These are phyloP conservation scores for Didymella arachidicola DNA, from an alignment of 2,329 filamentous ascomycete species.

Conservation along the genomic window DNA sequence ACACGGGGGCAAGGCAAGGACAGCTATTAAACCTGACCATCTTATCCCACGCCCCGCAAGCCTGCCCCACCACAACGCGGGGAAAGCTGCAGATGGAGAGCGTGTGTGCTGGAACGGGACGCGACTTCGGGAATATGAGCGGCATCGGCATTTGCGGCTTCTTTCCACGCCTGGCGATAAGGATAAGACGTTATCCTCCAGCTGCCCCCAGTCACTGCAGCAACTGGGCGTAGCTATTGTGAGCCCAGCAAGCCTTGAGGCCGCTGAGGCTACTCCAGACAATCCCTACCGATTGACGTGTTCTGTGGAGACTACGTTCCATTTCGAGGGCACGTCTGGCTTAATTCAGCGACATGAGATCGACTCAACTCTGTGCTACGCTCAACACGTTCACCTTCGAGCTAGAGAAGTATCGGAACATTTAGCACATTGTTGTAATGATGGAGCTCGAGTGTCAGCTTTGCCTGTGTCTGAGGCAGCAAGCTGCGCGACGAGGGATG, in stretches of 20 bases:
- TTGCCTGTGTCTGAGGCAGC: constrained; percentile 10
- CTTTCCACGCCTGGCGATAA: constrained; percentile 4
- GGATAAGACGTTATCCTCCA: background rate
- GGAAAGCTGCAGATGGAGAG: constrained; percentile 9
- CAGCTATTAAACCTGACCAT: background rate
- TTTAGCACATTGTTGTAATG: background rate
- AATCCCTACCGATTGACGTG: too few species aligned
- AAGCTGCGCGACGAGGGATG: constrained; percentile 3
- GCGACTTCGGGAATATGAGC: constrained; percentile 15
- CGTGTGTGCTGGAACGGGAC: constrained; percentile 6
- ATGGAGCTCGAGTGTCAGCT: background rate
- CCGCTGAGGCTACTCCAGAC: too few species aligned
- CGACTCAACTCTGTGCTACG: background rate
- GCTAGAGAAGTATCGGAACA: background rate
- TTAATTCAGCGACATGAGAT: too few species aligned
- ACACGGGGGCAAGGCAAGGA: background rate
- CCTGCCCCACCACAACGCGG: constrained; percentile 20
- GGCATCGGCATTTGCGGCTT: constrained; percentile 13
- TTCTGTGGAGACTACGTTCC: too few species aligned
- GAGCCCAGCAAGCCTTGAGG: too few species aligned
- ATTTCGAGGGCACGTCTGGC: too few species aligned
- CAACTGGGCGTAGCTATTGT: too few species aligned
- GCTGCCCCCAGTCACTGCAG: too few species aligned
- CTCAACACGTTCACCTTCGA: background rate
- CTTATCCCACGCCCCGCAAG: constrained; percentile 9